A percentile compares a stretch with the other conserved stretches of the same genome.
Conservation (phyloP, 192 early-diverging fungal species). For the Umbelopsis sp. region DNA sequence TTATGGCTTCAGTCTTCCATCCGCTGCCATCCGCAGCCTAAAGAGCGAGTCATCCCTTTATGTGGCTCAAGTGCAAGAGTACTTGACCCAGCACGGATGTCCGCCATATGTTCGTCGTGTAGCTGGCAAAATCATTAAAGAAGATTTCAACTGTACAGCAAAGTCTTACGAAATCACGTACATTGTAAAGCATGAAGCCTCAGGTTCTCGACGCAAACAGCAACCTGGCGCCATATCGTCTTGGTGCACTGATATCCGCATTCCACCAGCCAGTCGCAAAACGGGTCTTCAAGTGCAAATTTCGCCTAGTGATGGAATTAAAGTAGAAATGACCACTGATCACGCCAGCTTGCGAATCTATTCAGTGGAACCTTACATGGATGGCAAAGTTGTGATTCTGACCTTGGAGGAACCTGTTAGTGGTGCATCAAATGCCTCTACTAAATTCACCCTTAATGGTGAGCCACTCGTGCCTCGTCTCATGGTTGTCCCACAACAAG, state of each 20-base stretch:
- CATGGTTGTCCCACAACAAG: not conserved
- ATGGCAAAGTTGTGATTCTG: conserved; percentile 9
- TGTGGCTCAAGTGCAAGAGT: conserved; percentile 45
- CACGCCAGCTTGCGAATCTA: conserved; percentile 42
- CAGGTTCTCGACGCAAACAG: conserved; percentile 27
- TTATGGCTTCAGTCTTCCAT: conserved; percentile 44
- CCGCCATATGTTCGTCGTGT: conserved; percentile 56
- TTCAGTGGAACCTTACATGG: conserved; percentile 23
- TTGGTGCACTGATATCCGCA: conserved; percentile 51
- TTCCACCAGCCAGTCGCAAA: conserved; percentile 41
- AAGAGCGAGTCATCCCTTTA: conserved; percentile 41
- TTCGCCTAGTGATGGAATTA: conserved; percentile 41
- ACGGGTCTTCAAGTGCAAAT: conserved; percentile 48
- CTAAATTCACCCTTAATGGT: conserved; percentile 17
- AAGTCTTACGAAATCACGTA: conserved; percentile 46
- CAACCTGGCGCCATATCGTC: not conserved
- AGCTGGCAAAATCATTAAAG: conserved; percentile 45
- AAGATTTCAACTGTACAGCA: conserved; percentile 41
- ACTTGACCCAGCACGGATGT: conserved; percentile 47
- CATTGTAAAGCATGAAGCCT: conserved; percentile 42
- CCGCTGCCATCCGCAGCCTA: conserved; percentile 39
- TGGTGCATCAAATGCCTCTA: not conserved
- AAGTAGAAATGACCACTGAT: conserved; percentile 47
- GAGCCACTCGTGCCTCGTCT: conserved; percentile 25
- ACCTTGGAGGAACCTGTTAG: not conserved